These are phyloP conservation scores for Aquilaria yunnanensis DNA, from an alignment of 345 rosid genomes.

Conservation along the genomic window DNA sequence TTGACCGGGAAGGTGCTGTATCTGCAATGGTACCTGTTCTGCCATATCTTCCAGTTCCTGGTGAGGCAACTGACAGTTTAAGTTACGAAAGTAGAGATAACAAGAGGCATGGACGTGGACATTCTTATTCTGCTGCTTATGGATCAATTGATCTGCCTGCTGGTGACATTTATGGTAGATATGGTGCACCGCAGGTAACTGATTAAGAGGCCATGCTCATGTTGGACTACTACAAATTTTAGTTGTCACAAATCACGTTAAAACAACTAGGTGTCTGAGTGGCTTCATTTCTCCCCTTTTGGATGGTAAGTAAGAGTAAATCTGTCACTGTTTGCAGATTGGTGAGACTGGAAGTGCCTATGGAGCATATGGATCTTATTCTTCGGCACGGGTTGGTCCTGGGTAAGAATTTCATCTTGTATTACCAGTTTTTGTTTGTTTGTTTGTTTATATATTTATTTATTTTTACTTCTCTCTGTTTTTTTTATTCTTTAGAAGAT, in stretches of 20 bases:
- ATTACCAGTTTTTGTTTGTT: constrained; percentile 1
- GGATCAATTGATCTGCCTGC: constrained; percentile 53
- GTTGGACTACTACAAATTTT: too few relatives aligned
- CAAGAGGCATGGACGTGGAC: constrained; percentile 72
- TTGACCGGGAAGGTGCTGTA: constrained; percentile 82
- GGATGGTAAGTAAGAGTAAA: constrained; percentile 1
- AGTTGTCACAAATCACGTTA: too few relatives aligned
- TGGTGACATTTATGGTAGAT: constrained; percentile 62
- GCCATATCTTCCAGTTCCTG: constrained; percentile 79
- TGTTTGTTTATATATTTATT: background rate
- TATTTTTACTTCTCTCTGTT: too few relatives aligned
- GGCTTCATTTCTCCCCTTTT: background rate
- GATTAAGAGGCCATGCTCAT: too few relatives aligned
- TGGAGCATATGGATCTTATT: constrained; percentile 83
- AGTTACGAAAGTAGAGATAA: constrained; percentile 65
- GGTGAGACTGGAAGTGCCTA: constrained; percentile 67
- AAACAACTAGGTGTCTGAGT: too few relatives aligned
- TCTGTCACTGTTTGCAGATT: constrained; percentile 35
- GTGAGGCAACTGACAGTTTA: constrained; percentile 48
- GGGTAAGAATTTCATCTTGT: constrained; percentile 54
- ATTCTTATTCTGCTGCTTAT: constrained; percentile 68
- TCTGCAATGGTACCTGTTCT: constrained; percentile 78
- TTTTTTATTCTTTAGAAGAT: too few relatives aligned
- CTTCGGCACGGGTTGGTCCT: constrained; percentile 64
- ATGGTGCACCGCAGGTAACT: constrained; percentile 68